Base-by-base conservation (phyloP, 495 filamentous ascomycete species). In the Pseudoneurospora amorphoporcata region DNA sequence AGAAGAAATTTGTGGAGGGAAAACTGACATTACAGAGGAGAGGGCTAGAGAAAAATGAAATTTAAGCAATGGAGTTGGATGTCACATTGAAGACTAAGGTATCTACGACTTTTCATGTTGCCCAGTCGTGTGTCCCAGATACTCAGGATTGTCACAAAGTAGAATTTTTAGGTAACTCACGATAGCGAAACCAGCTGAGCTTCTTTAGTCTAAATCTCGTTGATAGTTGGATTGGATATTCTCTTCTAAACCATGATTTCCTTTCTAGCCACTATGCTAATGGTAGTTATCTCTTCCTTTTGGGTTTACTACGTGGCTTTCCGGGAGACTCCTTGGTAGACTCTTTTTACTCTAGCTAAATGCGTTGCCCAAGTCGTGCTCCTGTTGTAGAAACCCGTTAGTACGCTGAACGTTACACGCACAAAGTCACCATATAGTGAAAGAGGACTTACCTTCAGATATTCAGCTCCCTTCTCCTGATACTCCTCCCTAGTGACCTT, bases 311-410 rank as follows among this genome's bases (percentile, higher is more conserved):
- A 16, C 0, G 53, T 61, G 5, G 29, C 14, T 35, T 61, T 61
- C 6, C 32, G 47, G 23, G n/a, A 47, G 65, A 23, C 9, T 39
- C 53, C 32, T 32, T n/a, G 3, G 16, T 37, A 37, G 42, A 14
- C 38, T 61, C 17, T 19, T 12, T 65, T 29, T n/a, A 35, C 38
- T 16, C 39, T 70, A 80, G 53, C 74, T 75, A 72, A 81, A 89
- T 2, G 88, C 88, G 79, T 95, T 95, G 65, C 92, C 92, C 79
- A 94, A 84, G 73, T 93, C 90, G 79, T 95, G 92, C 79, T 95
- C 92, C 91, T 94, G 74, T 68, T 14, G 23, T 72, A 73, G 23
- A 29, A 39, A 37, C 12, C 23, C 69, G 76, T 72, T 40, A 74
- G 45, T 32, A 41, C 41, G 17, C 12, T 23, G 14, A 5, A 39